Evolutionary conservation across 2,329 filamentous ascomycete genomes (phyloP), one percentile per base, ranked within the genome.

Genomic region (Exserohilum turcica): DNA sequence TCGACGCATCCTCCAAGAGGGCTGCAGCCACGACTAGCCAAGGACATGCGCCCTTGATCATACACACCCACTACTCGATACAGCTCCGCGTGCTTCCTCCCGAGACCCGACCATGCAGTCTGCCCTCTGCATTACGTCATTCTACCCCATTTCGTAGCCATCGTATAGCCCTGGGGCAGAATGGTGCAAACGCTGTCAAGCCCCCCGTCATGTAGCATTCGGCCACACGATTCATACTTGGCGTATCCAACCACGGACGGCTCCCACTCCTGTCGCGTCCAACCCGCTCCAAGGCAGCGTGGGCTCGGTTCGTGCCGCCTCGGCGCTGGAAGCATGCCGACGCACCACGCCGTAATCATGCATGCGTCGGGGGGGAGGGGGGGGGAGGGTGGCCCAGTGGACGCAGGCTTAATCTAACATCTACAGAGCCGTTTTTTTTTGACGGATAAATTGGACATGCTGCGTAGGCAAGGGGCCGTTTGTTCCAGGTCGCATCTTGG

Each of bases 261-360:
- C n/a, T n/a, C n/a, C n/a, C n/a, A n/a, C 31, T 28, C 21, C 21
- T 36, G 19, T 5, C 33, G 28, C 32, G 31, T 18, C 28, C 16
- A 24, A 31, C 19, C 19, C 13, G 10, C 36, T 24, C 19, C n/a
- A 12, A 39, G 9, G 8, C 18, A 40, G 28, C 28, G 13, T 15
- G 19, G 16, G 24, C 18, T 39, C 45, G 45, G 36, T 31, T 48
- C 45, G 36, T 31, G 36, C 45, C 45, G 45, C 9, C 12, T 40
- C 16, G 18, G 36, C 45, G 36, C 36, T 29, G 24, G 6, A 38
- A 31, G 6, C 33, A 46, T 24, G 33, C 15, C 8, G 10, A 29
- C 31, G 24, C 21, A 43, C 55, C 35, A 52, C 47, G 52, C 52
- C 48, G 48, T 32, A 45, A 15, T 29, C 44, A 43, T 45, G 48